A percentile compares a stretch with the other conserved stretches of the same genome.
phyloP scores from a whole-genome alignment of 2,329 filamentous ascomycete species.

The Ceratocystiopsis brevicomis region DNA sequence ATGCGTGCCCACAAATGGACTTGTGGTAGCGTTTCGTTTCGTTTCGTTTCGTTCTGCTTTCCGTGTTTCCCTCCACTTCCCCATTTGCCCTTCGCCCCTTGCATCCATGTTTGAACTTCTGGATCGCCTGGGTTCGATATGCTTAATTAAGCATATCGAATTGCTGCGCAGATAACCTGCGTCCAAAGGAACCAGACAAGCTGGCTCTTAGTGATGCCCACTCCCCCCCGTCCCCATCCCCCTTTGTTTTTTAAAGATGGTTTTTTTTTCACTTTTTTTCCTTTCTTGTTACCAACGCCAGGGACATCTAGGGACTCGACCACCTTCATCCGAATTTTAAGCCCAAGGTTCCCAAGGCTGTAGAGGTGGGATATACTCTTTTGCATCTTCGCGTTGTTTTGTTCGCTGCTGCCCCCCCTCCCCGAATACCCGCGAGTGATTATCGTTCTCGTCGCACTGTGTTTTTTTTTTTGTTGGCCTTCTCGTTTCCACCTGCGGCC shows the following conservation, averaged over 20 bases:
- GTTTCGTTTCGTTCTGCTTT: background rate
- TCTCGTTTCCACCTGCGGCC: too few species aligned
- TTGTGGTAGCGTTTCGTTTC: background rate
- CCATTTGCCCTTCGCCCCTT: conserved; percentile 3
- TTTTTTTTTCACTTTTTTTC: conserved; percentile 9
- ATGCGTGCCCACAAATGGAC: conserved; percentile 21
- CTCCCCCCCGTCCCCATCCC: background rate
- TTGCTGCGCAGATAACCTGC: too few species aligned
- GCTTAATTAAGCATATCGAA: too few species aligned
- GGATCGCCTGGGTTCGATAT: too few species aligned
- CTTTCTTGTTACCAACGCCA: conserved; percentile 32
- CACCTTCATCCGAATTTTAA: conserved; percentile 94
- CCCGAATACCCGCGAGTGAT: too few species aligned
- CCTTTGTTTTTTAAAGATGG: conserved; percentile 14
- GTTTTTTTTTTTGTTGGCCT: background rate
- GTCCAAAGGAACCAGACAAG: too few species aligned
- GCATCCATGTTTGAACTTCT: too few species aligned
- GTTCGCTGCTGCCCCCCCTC: too few species aligned
- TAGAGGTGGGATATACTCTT: conserved; percentile 54
- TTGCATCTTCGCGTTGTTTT: conserved; percentile 16
- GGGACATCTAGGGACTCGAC: conserved; percentile 55
- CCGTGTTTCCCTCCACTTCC: background rate
- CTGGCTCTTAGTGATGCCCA: too few species aligned
- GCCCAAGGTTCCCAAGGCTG: conserved; percentile 71
- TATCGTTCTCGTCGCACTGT: conserved; percentile 1